phyloP scores from a whole-genome alignment of 2,329 filamentous ascomycete genomes.

The Xylariaceae sp. region DNA sequence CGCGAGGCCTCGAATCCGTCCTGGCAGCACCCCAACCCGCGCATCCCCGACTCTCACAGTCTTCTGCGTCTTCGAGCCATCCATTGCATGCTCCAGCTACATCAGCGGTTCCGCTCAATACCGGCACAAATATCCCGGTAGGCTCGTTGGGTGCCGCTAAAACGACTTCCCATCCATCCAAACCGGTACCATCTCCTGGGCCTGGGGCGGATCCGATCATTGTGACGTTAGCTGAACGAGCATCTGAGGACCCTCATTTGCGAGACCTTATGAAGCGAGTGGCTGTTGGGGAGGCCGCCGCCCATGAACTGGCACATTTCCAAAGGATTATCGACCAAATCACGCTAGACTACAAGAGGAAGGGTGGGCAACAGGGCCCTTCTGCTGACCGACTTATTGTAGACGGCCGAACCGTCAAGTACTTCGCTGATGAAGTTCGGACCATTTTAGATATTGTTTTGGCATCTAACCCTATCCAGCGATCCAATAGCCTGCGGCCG shows the following conservation, averaged over 20 bases:
- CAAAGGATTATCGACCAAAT: conserved; percentile 78
- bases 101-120: conserved; percentile 6
- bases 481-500: conserved; percentile 48
- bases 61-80: conserved; percentile 25
- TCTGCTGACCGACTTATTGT: conserved; percentile 53
- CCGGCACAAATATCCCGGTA: not conserved
- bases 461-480: conserved; percentile 55
- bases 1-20: conserved; percentile 33
- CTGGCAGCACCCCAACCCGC: conserved; percentile 32
- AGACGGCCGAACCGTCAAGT: conserved; percentile 53
- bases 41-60: conserved; percentile 31
- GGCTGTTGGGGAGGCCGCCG: conserved; percentile 67
- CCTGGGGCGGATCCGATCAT: conserved; percentile 68
- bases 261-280: conserved; percentile 81
- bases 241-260: conserved; percentile 66
- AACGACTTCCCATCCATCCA: conserved; percentile 16
- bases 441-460: conserved; percentile 56
- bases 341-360: conserved; percentile 55
- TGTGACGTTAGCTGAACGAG: conserved; percentile 70
- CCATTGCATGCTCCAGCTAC: conserved; percentile 27
- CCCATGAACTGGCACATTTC: conserved; percentile 68
- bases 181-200: conserved; percentile 23
- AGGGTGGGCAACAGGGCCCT: conserved; percentile 47
- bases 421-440: conserved; percentile 56
- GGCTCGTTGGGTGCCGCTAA: not conserved